phyloP scores from a whole-genome alignment of 2,329 filamentous ascomycete species.

The Zasmidium angulare region DNA sequence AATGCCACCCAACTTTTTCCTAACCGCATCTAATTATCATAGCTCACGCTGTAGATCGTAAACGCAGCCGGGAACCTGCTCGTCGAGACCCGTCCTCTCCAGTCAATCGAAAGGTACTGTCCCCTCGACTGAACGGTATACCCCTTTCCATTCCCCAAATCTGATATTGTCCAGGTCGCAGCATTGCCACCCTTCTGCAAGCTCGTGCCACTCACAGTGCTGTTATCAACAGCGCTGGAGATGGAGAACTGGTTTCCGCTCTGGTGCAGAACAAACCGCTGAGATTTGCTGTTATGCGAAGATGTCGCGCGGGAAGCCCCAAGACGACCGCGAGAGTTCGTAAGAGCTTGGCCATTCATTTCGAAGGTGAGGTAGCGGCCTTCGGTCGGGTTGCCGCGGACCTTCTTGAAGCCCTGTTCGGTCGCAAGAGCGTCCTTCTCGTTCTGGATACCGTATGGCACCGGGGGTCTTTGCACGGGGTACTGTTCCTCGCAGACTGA shows the following conservation, averaged over 20 bases:
- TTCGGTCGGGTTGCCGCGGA: constrained; percentile 55
- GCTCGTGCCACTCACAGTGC: constrained; percentile 3
- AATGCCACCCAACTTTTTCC: background rate
- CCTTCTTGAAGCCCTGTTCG: constrained; percentile 57
- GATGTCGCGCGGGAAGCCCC: constrained; percentile 28
- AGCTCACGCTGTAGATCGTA: constrained; percentile 37
- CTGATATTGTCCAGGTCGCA: constrained; percentile 35
- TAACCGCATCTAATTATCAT: constrained; percentile 16
- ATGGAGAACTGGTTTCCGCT: constrained; percentile 41
- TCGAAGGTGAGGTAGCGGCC: constrained; percentile 57
- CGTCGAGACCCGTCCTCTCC: constrained; percentile 10
- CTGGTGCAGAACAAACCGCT: constrained; percentile 54
- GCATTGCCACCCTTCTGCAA: constrained; percentile 1
- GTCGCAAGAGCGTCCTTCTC: constrained; percentile 42
- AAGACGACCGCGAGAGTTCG: constrained; percentile 12
- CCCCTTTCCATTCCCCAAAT: constrained; percentile 38
- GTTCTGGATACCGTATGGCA: constrained; percentile 50
- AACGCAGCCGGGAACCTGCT: constrained; percentile 22
- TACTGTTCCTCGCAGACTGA: constrained; percentile 46
- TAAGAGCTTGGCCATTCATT: constrained; percentile 44
- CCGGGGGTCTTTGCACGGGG: constrained; percentile 38
- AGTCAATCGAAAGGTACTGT: constrained; percentile 25
- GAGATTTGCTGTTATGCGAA: constrained; percentile 42
- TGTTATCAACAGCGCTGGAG: constrained; percentile 43
- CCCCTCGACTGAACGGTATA: constrained; percentile 33